These are phyloP conservation scores for Hyphodiscus hymeniophilus DNA, from an alignment of 495 filamentous ascomycete genomes.

Conservation along the genomic window DNA sequence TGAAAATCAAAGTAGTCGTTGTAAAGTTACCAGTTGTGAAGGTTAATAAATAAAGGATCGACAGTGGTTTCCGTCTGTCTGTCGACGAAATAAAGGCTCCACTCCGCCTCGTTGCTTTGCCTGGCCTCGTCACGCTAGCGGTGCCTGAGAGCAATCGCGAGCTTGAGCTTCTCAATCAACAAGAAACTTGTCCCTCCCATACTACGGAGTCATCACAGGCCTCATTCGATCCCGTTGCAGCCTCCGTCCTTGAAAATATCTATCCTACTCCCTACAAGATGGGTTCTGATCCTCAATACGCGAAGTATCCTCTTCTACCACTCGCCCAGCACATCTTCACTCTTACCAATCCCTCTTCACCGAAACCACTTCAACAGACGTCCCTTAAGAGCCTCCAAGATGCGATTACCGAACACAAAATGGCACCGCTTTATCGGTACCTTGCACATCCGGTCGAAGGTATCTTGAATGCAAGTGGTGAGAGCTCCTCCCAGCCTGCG, in stretches of 20 bases:
- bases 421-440: conserved; percentile 94
- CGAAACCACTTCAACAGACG: conserved; percentile 55
- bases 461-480: conserved; percentile 69
- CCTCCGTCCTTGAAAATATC: background rate
- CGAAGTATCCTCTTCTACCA: conserved; percentile 85
- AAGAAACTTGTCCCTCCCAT: background rate
- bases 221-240: conserved; percentile 13
- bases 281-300: conserved; percentile 96
- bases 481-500: conserved; percentile 49
- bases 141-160: conserved; percentile 15
- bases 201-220: conserved; percentile 3
- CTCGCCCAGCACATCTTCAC: conserved; percentile 97
- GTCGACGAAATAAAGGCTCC: no score
- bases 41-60: background rate
- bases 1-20: background rate
- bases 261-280: conserved; percentile 41
- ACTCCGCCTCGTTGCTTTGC: background rate
- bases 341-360: conserved; percentile 79
- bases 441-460: conserved; percentile 92
- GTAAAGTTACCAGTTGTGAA: background rate
- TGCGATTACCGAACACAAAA: conserved; percentile 87
- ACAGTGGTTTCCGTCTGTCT: no score
- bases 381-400: conserved; percentile 81
- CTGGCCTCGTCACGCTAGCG: conserved; percentile 20
- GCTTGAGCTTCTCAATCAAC: conserved; percentile 12